These are phyloP conservation scores for Aphanoascus verrucosus DNA, from an alignment of 2,329 filamentous ascomycete species.

Conservation along the genomic window DNA sequence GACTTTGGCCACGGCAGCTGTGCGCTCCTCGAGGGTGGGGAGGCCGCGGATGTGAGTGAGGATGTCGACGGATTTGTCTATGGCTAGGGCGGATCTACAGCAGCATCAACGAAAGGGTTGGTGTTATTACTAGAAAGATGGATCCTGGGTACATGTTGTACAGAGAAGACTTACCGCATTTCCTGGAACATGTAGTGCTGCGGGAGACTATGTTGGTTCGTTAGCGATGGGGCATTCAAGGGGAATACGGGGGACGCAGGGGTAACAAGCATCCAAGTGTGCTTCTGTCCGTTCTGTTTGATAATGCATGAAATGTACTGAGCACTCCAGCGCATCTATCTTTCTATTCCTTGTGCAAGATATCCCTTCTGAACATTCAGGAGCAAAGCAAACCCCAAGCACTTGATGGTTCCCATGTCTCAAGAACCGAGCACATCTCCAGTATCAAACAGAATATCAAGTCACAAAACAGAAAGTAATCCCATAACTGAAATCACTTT, in stretches of 20 bases:
- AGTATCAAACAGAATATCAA: too few species aligned
- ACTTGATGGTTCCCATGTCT: too few species aligned
- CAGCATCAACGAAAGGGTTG: not conserved
- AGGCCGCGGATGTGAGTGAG: slow-evolving; percentile 76
- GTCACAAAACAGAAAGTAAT: too few species aligned
- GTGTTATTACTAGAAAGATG: not conserved
- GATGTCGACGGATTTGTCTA: slow-evolving; percentile 66
- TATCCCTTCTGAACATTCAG: too few species aligned
- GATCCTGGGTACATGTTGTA: not conserved
- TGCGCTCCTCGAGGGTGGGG: slow-evolving; percentile 47
- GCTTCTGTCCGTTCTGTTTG: not conserved
- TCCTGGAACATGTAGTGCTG: slow-evolving; percentile 92
- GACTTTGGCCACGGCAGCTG: slow-evolving; percentile 60
- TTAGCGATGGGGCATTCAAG: not conserved
- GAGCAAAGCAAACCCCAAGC: too few species aligned
- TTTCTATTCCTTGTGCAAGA: too few species aligned
- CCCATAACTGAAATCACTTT: too few species aligned
- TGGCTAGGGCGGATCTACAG: slow-evolving; percentile 50
- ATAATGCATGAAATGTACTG: too few species aligned
- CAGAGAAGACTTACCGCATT: slow-evolving; percentile 51
- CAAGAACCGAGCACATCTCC: too few species aligned
- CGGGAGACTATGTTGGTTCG: slow-evolving; percentile 51
- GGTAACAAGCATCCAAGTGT: not conserved
- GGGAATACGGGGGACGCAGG: not conserved
- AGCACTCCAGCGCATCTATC: too few species aligned